Base-by-base conservation (phyloP, 2,329 filamentous ascomycete genomes). In the Venturia pyrina region DNA sequence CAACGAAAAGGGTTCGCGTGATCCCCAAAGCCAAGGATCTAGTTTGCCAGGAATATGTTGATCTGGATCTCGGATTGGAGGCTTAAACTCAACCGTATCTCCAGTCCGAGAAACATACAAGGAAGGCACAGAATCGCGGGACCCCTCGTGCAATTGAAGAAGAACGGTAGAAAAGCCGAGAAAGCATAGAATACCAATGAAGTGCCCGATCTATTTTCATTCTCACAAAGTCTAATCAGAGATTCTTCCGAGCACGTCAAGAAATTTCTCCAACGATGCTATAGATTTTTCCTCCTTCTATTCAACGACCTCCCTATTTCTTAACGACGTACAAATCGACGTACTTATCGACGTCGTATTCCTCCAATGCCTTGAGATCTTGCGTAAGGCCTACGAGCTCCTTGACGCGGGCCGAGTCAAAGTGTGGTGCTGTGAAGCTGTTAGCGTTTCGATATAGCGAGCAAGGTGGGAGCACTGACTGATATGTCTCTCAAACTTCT, bases 401-500 rank as follows among this genome's bases (percentile, higher is more conserved):
- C 80, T 93, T 85, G 63, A 97, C 91, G 74, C 88, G 87, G 62
- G 83, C 82, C 1, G 57, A 34, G 17, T 59, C 43, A 60, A 53
- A 67, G 48, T 67, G 66, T 11, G 66, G 65, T 28, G 28, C 63
- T 65, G n/a, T 8, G 34, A 0, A 40, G 8, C n/a, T 40, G 62
- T 65, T 65, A 60, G 48, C 28, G 1, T 24, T 40, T n/a, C 17
- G 17, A 32, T 24, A 10, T 37, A n/a, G 15, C 1, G 6, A 64
- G 5, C 28, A 17, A 48, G 24, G 24, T 17, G 41, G 78, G 89
- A 96, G 81, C 97, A 93, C 65, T 89, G 90, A 72, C 84, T 85
- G 63, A 98, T 81, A 79, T 99, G 95, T 76, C 90, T 88, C 87
- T 93, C 89, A 83, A 91, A 99, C 84, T 99, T 99, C 78, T 87